phyloP scores from a whole-genome alignment of 1,284 basidiomycete genomes.

The Ustilago vetiveriae region DNA sequence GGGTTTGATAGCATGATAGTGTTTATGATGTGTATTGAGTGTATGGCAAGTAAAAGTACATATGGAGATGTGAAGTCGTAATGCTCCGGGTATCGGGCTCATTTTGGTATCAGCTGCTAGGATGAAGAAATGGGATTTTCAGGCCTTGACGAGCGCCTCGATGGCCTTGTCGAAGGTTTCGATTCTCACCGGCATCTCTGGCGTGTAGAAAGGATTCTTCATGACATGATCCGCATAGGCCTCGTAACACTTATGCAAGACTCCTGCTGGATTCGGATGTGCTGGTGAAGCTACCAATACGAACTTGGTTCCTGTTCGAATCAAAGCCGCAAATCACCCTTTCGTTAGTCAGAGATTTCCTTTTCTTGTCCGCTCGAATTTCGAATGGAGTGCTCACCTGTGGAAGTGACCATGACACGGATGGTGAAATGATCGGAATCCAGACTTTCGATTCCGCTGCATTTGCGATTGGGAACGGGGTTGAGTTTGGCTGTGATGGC shows the following conservation, averaged over 20 bases:
- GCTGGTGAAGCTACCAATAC: constrained; percentile 84
- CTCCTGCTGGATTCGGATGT: constrained; percentile 72
- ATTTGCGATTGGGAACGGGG: constrained; percentile 71
- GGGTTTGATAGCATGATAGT: no score
- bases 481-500: constrained; percentile 93
- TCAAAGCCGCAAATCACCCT: background rate
- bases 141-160: constrained; percentile 49
- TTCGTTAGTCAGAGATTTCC: background rate
- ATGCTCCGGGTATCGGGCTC: background rate
- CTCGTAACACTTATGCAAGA: constrained; percentile 82
- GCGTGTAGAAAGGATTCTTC: constrained; percentile 99
- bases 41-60: constrained; percentile 16
- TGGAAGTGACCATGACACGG: constrained; percentile 87
- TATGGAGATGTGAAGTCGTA: background rate
- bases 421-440: constrained; percentile 94
- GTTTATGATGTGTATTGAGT: background rate
- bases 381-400: constrained; percentile 73
- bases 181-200: constrained; percentile 96
- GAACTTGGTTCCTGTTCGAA: constrained; percentile 95
- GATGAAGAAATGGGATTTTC: no score
- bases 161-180: constrained; percentile 81
- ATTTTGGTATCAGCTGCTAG: no score
- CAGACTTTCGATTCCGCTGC: constrained; percentile 88
- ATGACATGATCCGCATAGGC: constrained; percentile 91
- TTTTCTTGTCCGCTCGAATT: background rate